These are phyloP conservation scores for Helianthus tuberosus DNA, from an alignment of 129 eudicot genomes.

Conservation along the genomic window DNA sequence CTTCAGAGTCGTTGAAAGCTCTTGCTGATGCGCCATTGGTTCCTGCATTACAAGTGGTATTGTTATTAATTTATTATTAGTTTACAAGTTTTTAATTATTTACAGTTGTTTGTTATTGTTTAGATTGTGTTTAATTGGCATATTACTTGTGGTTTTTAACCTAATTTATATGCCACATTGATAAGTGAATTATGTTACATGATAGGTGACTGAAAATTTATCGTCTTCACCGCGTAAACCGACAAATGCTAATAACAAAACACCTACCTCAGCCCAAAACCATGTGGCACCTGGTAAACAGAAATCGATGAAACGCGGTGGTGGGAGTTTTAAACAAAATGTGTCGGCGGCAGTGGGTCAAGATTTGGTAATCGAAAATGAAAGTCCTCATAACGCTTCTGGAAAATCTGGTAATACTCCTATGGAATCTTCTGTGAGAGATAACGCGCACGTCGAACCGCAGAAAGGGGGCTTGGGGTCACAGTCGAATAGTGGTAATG, in stretches of 20 bases:
- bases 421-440: constrained; percentile 37
- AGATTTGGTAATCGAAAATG: constrained; percentile 41
- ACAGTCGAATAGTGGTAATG: constrained; percentile 49
- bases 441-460: constrained; percentile 45
- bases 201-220: constrained; percentile 48
- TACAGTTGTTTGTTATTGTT: not conserved
- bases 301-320: constrained; percentile 61
- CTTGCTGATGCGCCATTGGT: constrained; percentile 44
- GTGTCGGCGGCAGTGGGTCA: constrained; percentile 26
- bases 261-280: constrained; percentile 45
- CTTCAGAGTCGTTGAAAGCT: constrained; percentile 46
- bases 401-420: constrained; percentile 38
- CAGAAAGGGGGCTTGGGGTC: constrained; percentile 57
- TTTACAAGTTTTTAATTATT: not conserved
- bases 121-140: no score
- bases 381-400: constrained; percentile 27
- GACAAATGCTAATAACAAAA: constrained; percentile 30
- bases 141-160: not conserved
- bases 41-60: constrained; percentile 42
- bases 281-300: constrained; percentile 53
- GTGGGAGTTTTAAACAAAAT: constrained; percentile 47
- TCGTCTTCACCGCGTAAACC: constrained; percentile 48
- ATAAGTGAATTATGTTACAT: not conserved
- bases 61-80: not conserved
- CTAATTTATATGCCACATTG: not conserved